Percentiles rank a stretch among this genome's conserved stretches.
phyloP scores from a whole-genome alignment of 2,329 filamentous ascomycete species.

The Alternaria sp. region DNA sequence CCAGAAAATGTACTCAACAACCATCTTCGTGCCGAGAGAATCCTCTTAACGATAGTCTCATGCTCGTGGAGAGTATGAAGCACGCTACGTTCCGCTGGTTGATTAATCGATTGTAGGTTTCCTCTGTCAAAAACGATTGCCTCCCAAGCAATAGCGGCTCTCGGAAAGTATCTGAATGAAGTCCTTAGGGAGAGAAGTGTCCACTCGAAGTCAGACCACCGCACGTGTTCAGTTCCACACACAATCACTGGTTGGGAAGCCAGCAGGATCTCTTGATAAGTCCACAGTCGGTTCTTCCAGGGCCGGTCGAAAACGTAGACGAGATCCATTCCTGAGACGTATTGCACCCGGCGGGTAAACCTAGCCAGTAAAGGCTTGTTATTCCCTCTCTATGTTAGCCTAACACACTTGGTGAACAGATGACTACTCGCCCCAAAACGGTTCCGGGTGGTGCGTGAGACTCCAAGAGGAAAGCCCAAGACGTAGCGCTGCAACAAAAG shows the following conservation, averaged over 20 bases:
- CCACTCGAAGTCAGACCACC: neutral
- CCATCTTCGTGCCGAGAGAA: neutral
- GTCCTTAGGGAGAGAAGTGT: fast-evolving
- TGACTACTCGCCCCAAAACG: neutral
- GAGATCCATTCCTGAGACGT: neutral
- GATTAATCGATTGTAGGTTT: neutral
- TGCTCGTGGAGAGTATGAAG: neutral
- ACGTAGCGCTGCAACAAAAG: neutral
- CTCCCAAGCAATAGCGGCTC: neutral
- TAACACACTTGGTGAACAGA: neutral
- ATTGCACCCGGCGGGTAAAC: neutral
- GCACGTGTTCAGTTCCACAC: neutral
- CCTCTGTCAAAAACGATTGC: neutral
- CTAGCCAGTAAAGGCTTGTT: neutral
- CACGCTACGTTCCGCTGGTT: neutral
- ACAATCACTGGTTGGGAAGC: neutral
- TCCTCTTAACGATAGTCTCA: neutral
- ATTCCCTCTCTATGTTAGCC: neutral
- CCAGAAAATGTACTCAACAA: neutral
- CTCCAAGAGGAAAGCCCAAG: neutral
- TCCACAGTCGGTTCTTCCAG: neutral
- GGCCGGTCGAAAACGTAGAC: neutral
- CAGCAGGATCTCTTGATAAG: neutral
- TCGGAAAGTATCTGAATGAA: neutral
- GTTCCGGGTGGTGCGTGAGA: neutral